Evolutionary conservation across 2,329 filamentous ascomycete species (phyloP).

Genomic region (Bipolaris cookei): DNA sequence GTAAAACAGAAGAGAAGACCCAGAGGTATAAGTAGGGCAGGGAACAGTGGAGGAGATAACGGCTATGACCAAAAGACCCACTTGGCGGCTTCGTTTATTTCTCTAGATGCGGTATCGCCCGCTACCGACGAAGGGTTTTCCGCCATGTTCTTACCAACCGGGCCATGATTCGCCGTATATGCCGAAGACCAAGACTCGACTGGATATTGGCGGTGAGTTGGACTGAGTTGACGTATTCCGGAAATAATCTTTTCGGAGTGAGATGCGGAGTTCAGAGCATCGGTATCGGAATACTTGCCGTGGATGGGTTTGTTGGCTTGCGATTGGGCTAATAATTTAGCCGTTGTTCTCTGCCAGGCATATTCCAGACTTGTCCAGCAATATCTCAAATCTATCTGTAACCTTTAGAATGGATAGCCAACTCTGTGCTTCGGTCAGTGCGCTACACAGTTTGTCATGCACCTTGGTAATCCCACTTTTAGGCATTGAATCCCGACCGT

Average conservation of each 20-base stretch:
- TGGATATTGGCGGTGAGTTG: conserved; percentile 15
- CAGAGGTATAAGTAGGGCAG: conserved; percentile 12
- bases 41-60: conserved; percentile 7
- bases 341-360: too few species aligned
- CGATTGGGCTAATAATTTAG: too few species aligned
- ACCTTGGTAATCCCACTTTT: too few species aligned
- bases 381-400: too few species aligned
- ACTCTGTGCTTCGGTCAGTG: too few species aligned
- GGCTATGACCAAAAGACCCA: conserved; percentile 14
- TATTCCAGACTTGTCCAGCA: too few species aligned
- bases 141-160: conserved; percentile 1
- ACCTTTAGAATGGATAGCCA: too few species aligned
- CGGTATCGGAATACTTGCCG: background rate
- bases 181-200: conserved; percentile 17
- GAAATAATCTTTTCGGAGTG: conserved; percentile 18
- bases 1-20: background rate
- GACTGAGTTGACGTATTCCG: background rate
- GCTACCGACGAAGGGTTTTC: conserved; percentile 22
- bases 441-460: too few species aligned
- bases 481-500: too few species aligned
- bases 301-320: too few species aligned
- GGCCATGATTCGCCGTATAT: conserved; percentile 21
- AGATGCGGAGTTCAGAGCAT: conserved; percentile 19
- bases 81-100: conserved; percentile 19
- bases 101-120: conserved; percentile 29